Percentiles rank a stretch among this genome's conserved stretches.
Evolutionary conservation across 331 rosid species (phyloP).

Genomic region (Spiraea crenata): DNA sequence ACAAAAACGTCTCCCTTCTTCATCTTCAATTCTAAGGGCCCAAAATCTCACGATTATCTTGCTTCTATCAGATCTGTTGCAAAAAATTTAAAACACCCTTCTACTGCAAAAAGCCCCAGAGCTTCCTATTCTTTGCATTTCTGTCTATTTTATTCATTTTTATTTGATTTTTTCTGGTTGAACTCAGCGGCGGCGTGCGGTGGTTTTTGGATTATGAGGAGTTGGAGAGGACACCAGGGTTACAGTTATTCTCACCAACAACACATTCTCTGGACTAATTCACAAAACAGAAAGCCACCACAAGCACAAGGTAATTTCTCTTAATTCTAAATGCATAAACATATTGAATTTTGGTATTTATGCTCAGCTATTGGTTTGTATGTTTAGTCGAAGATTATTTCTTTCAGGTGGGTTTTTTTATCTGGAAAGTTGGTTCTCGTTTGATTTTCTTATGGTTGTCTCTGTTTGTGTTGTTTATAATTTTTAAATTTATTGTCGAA

Average conservation of each 20-base stretch:
- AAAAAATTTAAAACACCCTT: conserved; percentile 1
- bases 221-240: conserved; percentile 55
- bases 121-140: neutral
- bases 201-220: conserved; percentile 37
- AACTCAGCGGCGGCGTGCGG: neutral
- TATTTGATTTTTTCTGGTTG: neutral
- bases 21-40: neutral
- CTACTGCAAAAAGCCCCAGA: neutral
- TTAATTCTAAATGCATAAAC: neutral
- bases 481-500: neutral
- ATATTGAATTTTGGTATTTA: neutral
- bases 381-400: neutral
- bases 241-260: conserved; percentile 36
- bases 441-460: conserved; percentile 13
- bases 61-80: neutral
- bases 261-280: conserved; percentile 30
- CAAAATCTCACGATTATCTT: neutral
- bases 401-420: neutral
- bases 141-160: neutral
- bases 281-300: conserved; percentile 50
- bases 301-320: conserved; percentile 42
- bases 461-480: neutral
- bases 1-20: neutral
- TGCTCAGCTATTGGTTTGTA: conserved; percentile 3
- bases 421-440: neutral